Conservation (phyloP, 495 filamentous ascomycete species). For the Hypoxylon rickii region DNA sequence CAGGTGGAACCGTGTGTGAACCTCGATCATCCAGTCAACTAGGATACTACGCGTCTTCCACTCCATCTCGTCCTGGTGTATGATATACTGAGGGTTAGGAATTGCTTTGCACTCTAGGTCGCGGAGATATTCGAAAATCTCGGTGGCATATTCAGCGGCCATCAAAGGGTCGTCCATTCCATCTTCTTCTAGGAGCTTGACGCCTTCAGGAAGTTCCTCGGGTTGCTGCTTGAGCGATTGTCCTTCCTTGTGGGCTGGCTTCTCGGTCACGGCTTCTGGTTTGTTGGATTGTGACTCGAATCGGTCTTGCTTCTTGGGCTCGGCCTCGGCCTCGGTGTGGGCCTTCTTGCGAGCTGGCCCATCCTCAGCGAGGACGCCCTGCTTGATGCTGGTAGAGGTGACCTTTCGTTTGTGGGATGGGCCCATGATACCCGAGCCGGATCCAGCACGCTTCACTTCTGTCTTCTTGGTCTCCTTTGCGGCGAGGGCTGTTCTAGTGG, state of each 20-base stretch:
- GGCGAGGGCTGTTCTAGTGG: constrained; percentile 64
- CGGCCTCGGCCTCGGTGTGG: constrained; percentile 38
- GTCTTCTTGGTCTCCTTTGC: constrained; percentile 70
- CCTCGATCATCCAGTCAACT: constrained; percentile 97
- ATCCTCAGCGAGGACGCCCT: constrained; percentile 60
- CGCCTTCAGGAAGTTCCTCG: constrained; percentile 51
- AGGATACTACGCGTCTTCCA: constrained; percentile 99
- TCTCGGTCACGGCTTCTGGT: constrained; percentile 56
- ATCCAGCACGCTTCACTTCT: constrained; percentile 71
- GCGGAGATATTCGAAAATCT: constrained; percentile 96
- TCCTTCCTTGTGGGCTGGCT: constrained; percentile 73
- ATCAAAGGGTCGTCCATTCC: constrained; percentile 92
- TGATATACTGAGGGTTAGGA: constrained; percentile 93
- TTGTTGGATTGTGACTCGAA: constrained; percentile 46
- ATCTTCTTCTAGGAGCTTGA: constrained; percentile 77
- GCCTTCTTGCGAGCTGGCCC: constrained; percentile 59
- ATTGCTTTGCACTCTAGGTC: constrained; percentile 81
- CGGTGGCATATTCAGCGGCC: constrained; percentile 95
- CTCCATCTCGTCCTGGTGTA: constrained; percentile 88
- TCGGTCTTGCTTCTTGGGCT: constrained; percentile 38
- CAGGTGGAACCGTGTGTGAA: constrained; percentile 94
- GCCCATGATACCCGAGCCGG: constrained; percentile 69
- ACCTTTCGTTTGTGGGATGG: constrained; percentile 65
- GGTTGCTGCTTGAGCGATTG: constrained; percentile 67
- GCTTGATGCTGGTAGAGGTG: constrained; percentile 58